Evolutionary conservation across 495 filamentous ascomycete genomes (phyloP).

Genomic region (Aspergillus diversus): DNA sequence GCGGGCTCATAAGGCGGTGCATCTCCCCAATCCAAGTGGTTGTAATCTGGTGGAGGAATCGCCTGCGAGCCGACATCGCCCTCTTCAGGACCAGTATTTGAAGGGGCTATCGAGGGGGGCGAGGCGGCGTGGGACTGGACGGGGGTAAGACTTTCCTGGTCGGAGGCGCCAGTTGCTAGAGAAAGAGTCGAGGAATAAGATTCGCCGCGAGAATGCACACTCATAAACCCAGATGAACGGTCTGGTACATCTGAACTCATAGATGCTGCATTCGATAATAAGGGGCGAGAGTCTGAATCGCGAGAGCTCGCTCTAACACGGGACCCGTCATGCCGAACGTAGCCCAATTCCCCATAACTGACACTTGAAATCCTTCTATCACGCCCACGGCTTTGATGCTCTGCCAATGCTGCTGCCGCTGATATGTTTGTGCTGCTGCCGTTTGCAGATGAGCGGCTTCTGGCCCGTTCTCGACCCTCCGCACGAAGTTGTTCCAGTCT

Average conservation of each 20-base stretch:
- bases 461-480: slow-evolving; percentile 39
- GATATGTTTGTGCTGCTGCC: slow-evolving; percentile 34
- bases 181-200: slow-evolving; percentile 44
- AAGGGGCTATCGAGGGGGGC: slow-evolving; percentile 28
- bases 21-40: slow-evolving; percentile 54
- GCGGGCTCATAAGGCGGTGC: slow-evolving; percentile 50
- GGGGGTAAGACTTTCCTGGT: slow-evolving; percentile 35
- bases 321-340: slow-evolving; percentile 87
- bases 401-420: slow-evolving; percentile 51
- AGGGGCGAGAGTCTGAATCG: slow-evolving; percentile 74
- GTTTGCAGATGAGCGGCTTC: slow-evolving; percentile 34
- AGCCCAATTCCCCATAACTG: slow-evolving; percentile 81
- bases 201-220: slow-evolving; percentile 35
- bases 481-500: slow-evolving; percentile 63
- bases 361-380: slow-evolving; percentile 81
- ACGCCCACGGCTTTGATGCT: slow-evolving; percentile 69
- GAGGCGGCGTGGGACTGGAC: slow-evolving; percentile 29
- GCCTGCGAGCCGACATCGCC: slow-evolving; percentile 39
- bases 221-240: slow-evolving; percentile 32
- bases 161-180: slow-evolving; percentile 28
- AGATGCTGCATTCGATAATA: slow-evolving; percentile 71
- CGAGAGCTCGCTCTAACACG: slow-evolving; percentile 79
- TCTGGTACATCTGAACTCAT: slow-evolving; percentile 42
- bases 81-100: slow-evolving; percentile 34
- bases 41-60: slow-evolving; percentile 50